Base-by-base conservation (phyloP, 2,329 filamentous ascomycete genomes). In the Pyrenophora tritici-repentis region DNA sequence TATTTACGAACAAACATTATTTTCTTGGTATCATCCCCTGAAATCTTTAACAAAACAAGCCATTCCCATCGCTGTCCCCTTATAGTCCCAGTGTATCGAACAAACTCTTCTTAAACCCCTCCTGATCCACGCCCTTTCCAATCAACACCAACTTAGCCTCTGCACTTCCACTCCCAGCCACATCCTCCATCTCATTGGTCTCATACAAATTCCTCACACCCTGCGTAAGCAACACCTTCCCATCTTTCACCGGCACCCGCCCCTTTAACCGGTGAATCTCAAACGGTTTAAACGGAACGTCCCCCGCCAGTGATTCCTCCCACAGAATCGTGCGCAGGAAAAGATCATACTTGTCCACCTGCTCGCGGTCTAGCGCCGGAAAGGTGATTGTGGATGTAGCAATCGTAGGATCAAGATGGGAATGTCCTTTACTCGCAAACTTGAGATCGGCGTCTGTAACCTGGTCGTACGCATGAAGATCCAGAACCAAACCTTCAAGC, bases 201-300 rank as follows among this genome's bases (percentile, higher is more conserved):
- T 99, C 94, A 72, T 97, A 99, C 13, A 97, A 83, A 63, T 97
- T 93, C 45, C 93, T 80, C 1, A 99, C 94, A 2, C 92, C 94
- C 72, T 99, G 94, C 6, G 97, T 80, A 57, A 97, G 84, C 69
- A 90, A 89, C 36, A 85, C 77, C 0, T 79, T 77, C 1, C 90
- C 90, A 47, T 86, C 79, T 0, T 76, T 67, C 14, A 93, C 78
- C 0, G 83, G 78, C 6, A 97, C 73, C 2, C 90, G 84, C 0
- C 91, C 93, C 71, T 99, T 99, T 31, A 91, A 78, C 10, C 94
- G 84, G 68, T 99, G 93, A 17, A 97, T 86, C 65, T 97, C 91
- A 58, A 95, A 90, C 3, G 71, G 36, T 46, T 66, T 44, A 10
- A 60, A 47, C 6, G 54, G 6, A 0, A 54, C 45, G 5, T 42